Conservation (phyloP, 1,284 basidiomycete genomes). For the Xerocomus minutiporus region DNA sequence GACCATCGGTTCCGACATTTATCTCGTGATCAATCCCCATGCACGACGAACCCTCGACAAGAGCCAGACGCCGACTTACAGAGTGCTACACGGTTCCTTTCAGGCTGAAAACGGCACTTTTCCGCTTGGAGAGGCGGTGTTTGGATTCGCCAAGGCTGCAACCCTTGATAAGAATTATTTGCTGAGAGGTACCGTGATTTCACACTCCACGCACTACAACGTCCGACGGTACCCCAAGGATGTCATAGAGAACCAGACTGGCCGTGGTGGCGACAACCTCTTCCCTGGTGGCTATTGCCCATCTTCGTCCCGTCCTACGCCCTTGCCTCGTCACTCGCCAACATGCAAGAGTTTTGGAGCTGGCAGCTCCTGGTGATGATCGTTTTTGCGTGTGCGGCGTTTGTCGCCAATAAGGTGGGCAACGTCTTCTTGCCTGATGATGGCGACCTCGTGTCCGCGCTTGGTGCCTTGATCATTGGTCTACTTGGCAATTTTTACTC, state of each 20-base stretch:
- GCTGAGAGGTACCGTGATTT: slow-evolving; percentile 44
- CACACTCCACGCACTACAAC: not conserved
- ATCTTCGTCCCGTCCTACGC: slow-evolving; percentile 78
- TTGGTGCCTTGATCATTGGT: slow-evolving; percentile 80
- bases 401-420: slow-evolving; percentile 61
- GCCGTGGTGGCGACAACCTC: slow-evolving; percentile 72
- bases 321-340: slow-evolving; percentile 71
- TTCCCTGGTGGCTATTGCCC: slow-evolving; percentile 75
- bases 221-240: slow-evolving; percentile 36
- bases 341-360: slow-evolving; percentile 68
- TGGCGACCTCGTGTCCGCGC: slow-evolving; percentile 62
- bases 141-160: slow-evolving; percentile 54
- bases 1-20: slow-evolving; percentile 82
- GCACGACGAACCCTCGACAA: slow-evolving; percentile 53
- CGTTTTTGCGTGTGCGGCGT: slow-evolving; percentile 71
- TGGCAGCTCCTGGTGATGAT: slow-evolving; percentile 76
- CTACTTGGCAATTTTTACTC: slow-evolving; percentile 79
- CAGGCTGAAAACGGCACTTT: slow-evolving; percentile 50
- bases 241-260: slow-evolving; percentile 69
- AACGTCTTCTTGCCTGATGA: slow-evolving; percentile 46
- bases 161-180: slow-evolving; percentile 40
- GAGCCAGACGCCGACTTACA: slow-evolving; percentile 40
- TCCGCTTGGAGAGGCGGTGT: slow-evolving; percentile 51
- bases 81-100: slow-evolving; percentile 61
- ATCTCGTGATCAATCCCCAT: slow-evolving; percentile 66